Base-by-base conservation (phyloP, 2,329 filamentous ascomycete species). In the Aspergillus oerlinghausenensis region DNA sequence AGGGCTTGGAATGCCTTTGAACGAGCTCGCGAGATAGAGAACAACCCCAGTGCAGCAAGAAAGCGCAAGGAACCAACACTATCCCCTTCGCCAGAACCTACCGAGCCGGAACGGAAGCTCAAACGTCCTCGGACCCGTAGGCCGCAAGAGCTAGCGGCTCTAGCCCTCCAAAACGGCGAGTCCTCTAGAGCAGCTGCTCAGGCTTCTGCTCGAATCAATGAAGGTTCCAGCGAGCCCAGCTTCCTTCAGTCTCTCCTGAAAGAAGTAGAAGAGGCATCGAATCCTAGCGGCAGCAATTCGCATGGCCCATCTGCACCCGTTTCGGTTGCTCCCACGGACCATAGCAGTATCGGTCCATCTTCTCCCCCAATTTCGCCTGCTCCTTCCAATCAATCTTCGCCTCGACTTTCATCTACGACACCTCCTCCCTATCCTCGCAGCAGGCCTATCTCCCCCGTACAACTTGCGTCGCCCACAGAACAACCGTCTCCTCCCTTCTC, bases 1-100 rank as follows among this genome's bases (percentile, higher is more conserved):
- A 82, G 86, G 56, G 91, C 93, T 3, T 97, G 93, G 94, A 90
- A 92, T 60, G 91, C 89, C 21, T 87, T 97, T 60, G 92, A 97
- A 64, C 89, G 88, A 71, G 92, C 90, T 47, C 84, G 90, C 61
- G 88, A 92, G 59, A 82, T 84, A 19, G 82, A 88, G 61, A 80
- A 78, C 59, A 73, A 80, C 23, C 71, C 76, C 0, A 71, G 61
- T 49, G 71, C 75, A 52, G 74, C 82, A 45, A 80, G 77, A 59
- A 78, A 79, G 61, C 70, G 73, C 52, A 74, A 87, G 61, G 79
- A 77, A 57, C 77, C 79, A 52, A 85, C 89, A 57, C 92, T 96
- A 76, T 85, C 92, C 52, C 94, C 91, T 69, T 95, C 91, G 3
- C 79, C 82, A 1, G 78, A 81, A 29, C 84, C 85, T 25, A 75